Evolutionary conservation across 2,329 filamentous ascomycete species (phyloP).

Genomic region (Westerdykella ornata): DNA sequence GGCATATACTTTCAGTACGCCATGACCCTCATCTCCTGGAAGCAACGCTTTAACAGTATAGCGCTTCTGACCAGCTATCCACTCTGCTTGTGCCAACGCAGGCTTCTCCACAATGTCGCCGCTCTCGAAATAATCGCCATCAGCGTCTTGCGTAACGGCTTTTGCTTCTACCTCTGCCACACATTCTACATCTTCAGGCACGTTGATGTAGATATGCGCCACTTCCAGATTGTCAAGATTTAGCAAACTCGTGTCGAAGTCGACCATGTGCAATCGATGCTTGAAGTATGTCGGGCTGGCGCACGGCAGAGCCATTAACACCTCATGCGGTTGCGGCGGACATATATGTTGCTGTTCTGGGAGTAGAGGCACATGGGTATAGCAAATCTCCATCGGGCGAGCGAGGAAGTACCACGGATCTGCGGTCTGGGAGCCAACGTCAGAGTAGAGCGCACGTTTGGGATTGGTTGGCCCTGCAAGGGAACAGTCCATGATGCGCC

Average conservation of each 20-base stretch:
- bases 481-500: slow-evolving; percentile 93
- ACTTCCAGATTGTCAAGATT: slow-evolving; percentile 89
- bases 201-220: slow-evolving; percentile 79
- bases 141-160: slow-evolving; percentile 69
- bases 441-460: slow-evolving; percentile 69
- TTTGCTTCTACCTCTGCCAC: slow-evolving; percentile 87
- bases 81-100: slow-evolving; percentile 84
- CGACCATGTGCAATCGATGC: slow-evolving; percentile 68
- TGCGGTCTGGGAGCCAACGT: slow-evolving; percentile 59
- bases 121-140: slow-evolving; percentile 90
- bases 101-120: slow-evolving; percentile 80
- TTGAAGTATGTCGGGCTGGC: slow-evolving; percentile 85
- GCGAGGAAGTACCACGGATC: slow-evolving; percentile 94
- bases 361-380: slow-evolving; percentile 86
- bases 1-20: slow-evolving; percentile 82
- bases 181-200: slow-evolving; percentile 84
- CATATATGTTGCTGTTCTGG: slow-evolving; percentile 89
- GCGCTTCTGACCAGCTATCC: slow-evolving; percentile 78
- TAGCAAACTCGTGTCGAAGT: slow-evolving; percentile 83
- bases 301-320: slow-evolving; percentile 78
- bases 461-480: slow-evolving; percentile 88
- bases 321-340: slow-evolving; percentile 76
- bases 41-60: slow-evolving; percentile 91
- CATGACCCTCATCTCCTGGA: slow-evolving; percentile 85
- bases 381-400: slow-evolving; percentile 82